These are phyloP conservation scores for Agaricus subrufescens DNA, from an alignment of 768 basidiomycete species.

Conservation along the genomic window DNA sequence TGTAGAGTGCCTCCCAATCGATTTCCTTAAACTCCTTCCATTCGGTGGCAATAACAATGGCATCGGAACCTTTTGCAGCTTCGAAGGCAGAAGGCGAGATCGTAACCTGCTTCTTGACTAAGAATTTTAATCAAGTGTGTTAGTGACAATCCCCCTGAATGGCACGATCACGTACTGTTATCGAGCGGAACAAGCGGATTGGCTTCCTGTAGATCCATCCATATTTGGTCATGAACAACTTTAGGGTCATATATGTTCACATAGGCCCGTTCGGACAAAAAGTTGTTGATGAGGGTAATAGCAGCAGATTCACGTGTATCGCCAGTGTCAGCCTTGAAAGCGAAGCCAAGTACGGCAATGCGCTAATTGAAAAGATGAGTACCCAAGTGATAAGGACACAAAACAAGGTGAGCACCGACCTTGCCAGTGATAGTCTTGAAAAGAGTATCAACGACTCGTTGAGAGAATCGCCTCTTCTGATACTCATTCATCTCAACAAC, in stretches of 20 bases:
- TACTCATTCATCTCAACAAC: constrained; percentile 99
- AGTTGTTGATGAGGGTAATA: constrained; percentile 91
- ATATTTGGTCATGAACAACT: constrained; percentile 83
- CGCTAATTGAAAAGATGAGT: constrained; percentile 36
- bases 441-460: constrained; percentile 92
- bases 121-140: not conserved
- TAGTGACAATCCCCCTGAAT: constrained; percentile 1
- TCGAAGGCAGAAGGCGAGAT: constrained; percentile 76
- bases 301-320: constrained; percentile 98
- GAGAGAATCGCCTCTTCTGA: constrained; percentile 94
- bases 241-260: constrained; percentile 92
- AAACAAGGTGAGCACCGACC: constrained; percentile 41
- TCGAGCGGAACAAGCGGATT: constrained; percentile 60
- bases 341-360: constrained; percentile 96
- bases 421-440: constrained; percentile 99
- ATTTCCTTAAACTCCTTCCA: constrained; percentile 96
- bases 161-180: constrained; percentile 48
- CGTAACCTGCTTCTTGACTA: constrained; percentile 87
- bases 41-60: constrained; percentile 93
- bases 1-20: constrained; percentile 85
- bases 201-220: constrained; percentile 70
- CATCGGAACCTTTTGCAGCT: constrained; percentile 86
- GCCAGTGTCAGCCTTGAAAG: constrained; percentile 99
- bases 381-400: not conserved
- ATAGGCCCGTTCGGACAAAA: constrained; percentile 82